Evolutionary conservation across 2,329 filamentous ascomycete genomes (phyloP), one percentile per base, ranked within the genome.

Genomic region (Paradendryphiella salina): DNA sequence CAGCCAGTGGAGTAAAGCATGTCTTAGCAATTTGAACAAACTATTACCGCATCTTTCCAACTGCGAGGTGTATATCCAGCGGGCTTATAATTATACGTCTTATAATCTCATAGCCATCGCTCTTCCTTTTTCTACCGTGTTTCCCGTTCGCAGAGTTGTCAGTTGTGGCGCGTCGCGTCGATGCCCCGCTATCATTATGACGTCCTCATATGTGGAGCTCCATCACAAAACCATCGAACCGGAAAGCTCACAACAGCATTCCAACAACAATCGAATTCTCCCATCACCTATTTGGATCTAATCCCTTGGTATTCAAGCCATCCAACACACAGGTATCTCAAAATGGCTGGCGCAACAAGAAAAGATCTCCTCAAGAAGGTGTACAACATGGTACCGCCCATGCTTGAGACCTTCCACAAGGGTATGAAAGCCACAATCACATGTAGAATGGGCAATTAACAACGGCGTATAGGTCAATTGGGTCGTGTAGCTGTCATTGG

Each of bases 361-460:
- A 89, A 85, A 74, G 85, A 88, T 63, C 78, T 96, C 45, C 79
- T 99, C 50, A 76, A 79, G 61, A 93, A 89, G 75, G 90, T 92
- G 68, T 88, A 87, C 80, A 90, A 87, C 71, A 88, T 99, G 79
- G 84, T 99, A 52, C 94, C 94, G 59, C 94, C 94, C 9, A 90
- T 99, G 90, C 82, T 96, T 46, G 89, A 94, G 71, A 89, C 84
- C 69, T 97, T 97, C 71, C 94, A 97, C 76, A 99, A 99, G 81
- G 94, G 93, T 90, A 70, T 37, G 49, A 18, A 23, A 8, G n/a
- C 13, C 15, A 4, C 1, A 26, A 14, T 18, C 23, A n/a, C 3
- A 20, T 6, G 3, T 13, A 13, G 7, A 4, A 14, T 21, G 31
- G 37, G 17, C 21, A 34, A 32, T 58, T 70, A 56, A 72, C 31